Percentiles rank a stretch among this genome's conserved stretches.
These are phyloP conservation scores for Curvularia eragrostidis DNA, from an alignment of 2,329 filamentous ascomycete genomes.

Conservation along the genomic window DNA sequence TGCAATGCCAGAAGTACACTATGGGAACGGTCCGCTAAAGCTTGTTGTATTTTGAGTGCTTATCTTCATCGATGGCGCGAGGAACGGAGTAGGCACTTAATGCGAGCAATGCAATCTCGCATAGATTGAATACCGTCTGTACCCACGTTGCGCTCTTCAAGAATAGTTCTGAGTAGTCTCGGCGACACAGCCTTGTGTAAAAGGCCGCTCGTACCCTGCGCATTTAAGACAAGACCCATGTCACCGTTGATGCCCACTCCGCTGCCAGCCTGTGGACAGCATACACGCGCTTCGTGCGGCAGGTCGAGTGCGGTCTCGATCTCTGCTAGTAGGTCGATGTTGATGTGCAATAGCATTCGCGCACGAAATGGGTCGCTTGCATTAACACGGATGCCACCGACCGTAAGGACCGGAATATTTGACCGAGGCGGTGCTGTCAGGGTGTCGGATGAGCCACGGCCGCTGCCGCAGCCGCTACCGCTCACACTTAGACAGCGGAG, in stretches of 20 bases:
- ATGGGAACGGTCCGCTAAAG: neutral
- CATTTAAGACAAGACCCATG: neutral
- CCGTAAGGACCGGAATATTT: neutral
- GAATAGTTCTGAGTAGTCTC: constrained; percentile 1
- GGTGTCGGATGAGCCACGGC: neutral
- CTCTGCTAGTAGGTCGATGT: neutral
- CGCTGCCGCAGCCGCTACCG: neutral
- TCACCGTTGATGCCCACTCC: neutral
- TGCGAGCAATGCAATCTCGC: constrained; percentile 3
- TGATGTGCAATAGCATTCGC: neutral
- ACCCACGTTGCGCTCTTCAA: constrained; percentile 4
- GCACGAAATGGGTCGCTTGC: constrained; percentile 1
- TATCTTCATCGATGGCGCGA: neutral
- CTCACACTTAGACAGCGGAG: neutral
- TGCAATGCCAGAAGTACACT: neutral
- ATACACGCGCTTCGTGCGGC: constrained; percentile 5
- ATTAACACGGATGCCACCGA: neutral
- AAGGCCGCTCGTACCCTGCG: neutral
- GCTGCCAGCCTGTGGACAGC: neutral
- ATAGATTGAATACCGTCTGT: constrained; percentile 2
- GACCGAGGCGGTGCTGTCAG: neutral
- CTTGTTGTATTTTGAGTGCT: neutral
- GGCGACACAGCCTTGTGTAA: constrained; percentile 2
- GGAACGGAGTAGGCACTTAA: neutral
- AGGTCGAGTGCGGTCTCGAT: neutral